These are phyloP conservation scores for Solanum chilense DNA, from an alignment of 257 asterid genomes.

Conservation along the genomic window DNA sequence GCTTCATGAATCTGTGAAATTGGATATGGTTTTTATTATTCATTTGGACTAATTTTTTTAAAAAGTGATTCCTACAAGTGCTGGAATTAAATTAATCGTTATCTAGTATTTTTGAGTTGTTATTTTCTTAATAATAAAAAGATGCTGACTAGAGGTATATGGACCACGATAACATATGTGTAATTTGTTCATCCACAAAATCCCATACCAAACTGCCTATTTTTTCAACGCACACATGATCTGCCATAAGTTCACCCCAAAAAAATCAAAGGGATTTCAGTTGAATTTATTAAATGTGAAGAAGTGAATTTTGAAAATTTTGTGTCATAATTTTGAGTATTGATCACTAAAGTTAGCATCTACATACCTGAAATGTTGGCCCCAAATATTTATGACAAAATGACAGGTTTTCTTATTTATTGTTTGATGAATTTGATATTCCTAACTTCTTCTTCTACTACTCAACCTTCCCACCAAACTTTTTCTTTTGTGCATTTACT, in stretches of 20 bases:
- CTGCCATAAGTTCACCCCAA: neutral
- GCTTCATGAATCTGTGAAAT: neutral
- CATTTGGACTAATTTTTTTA: neutral
- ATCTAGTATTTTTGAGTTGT: neutral
- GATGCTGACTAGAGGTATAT: neutral
- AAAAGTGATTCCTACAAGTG: neutral
- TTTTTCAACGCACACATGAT: neutral
- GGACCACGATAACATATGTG: neutral
- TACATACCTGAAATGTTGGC: slow-evolving; percentile 3
- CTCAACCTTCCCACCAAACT: slow-evolving; percentile 7
- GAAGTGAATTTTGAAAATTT: neutral
- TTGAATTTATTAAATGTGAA: neutral
- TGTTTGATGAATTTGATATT: slow-evolving; percentile 2
- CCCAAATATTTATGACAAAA: neutral
- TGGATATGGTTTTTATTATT: neutral
- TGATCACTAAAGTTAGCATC: neutral
- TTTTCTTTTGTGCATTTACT: slow-evolving; percentile 7
- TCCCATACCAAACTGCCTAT: neutral
- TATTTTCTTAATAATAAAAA: neutral
- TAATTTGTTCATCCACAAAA: neutral
- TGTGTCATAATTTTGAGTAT: neutral
- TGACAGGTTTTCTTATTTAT: slow-evolving; percentile 1
- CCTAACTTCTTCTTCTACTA: neutral
- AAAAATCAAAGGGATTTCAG: neutral
- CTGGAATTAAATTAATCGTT: neutral